Evolutionary conservation across 2,329 filamentous ascomycete species (phyloP).

Genomic region (Malbranchea cinnamomea): DNA sequence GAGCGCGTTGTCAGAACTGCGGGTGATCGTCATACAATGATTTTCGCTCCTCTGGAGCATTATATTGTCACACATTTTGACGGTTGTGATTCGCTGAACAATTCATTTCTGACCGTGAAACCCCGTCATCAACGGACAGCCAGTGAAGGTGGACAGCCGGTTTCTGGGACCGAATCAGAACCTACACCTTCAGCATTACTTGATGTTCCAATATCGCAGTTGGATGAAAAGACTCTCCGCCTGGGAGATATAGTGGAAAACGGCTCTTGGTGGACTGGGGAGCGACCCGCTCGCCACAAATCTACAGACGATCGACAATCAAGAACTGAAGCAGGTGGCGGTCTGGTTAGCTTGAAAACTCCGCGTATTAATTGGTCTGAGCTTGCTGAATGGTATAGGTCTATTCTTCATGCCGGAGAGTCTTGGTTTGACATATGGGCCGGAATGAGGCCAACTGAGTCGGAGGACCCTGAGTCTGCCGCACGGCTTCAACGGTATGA

Average conservation of each 20-base stretch:
- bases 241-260: constrained; percentile 68
- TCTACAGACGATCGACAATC: constrained; percentile 16
- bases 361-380: constrained; percentile 63
- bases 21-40: constrained; percentile 23
- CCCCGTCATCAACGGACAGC: constrained; percentile 23
- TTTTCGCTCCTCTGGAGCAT: constrained; percentile 65
- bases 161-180: constrained; percentile 4
- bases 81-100: constrained; percentile 58
- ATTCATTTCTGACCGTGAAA: constrained; percentile 50
- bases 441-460: constrained; percentile 30
- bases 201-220: constrained; percentile 36
- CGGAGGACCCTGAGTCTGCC: constrained; percentile 10
- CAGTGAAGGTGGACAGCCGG: constrained; percentile 30
- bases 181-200: background rate
- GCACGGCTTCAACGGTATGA: constrained; percentile 18
- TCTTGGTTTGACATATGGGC: constrained; percentile 50
- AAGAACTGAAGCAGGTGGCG: constrained; percentile 14
- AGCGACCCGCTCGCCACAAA: constrained; percentile 27
- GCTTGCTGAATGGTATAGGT: constrained; percentile 58
- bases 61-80: constrained; percentile 57
- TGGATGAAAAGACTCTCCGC: constrained; percentile 61
- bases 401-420: constrained; percentile 51
- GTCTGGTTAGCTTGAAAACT: constrained; percentile 41
- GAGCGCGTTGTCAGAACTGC: constrained; percentile 2
- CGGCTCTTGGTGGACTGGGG: constrained; percentile 66